phyloP scores from a whole-genome alignment of 352 stramenopile genomes.

The Phytophthora sansomeana region DNA sequence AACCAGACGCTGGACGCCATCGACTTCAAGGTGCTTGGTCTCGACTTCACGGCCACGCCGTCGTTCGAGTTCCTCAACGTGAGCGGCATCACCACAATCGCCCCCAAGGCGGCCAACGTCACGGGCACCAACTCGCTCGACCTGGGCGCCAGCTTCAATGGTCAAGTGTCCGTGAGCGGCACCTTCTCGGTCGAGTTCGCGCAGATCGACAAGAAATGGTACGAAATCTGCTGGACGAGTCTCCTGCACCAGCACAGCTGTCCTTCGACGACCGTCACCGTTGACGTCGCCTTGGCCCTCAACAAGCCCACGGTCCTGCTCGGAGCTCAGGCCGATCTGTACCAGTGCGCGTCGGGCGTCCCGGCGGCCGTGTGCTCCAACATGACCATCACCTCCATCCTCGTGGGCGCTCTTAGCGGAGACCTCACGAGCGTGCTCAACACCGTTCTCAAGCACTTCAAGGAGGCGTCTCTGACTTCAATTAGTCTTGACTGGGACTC shows the following conservation, averaged over 20 bases:
- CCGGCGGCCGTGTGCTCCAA: conserved; percentile 49
- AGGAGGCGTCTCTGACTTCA: conserved; percentile 40
- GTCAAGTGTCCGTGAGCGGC: conserved; percentile 41
- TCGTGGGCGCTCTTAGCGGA: conserved; percentile 43
- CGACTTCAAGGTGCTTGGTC: conserved; percentile 38
- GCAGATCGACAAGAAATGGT: conserved; percentile 69
- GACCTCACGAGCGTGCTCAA: conserved; percentile 45
- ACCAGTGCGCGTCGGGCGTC: conserved; percentile 40
- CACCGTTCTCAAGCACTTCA: conserved; percentile 44
- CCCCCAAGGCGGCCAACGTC: conserved; percentile 48
- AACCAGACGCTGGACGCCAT: conserved; percentile 40
- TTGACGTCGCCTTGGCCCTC: conserved; percentile 47
- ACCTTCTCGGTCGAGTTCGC: conserved; percentile 54
- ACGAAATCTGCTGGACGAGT: conserved; percentile 63
- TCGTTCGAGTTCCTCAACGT: conserved; percentile 40
- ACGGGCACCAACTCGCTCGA: conserved; percentile 44
- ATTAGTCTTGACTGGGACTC: conserved; percentile 50
- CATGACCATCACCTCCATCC: conserved; percentile 55
- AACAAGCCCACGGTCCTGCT: conserved; percentile 40
- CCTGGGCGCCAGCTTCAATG: conserved; percentile 50
- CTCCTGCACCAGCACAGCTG: conserved; percentile 51
- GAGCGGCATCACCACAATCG: conserved; percentile 43
- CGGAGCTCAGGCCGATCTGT: conserved; percentile 43
- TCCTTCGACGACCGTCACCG: conserved; percentile 36
- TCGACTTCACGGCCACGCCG: conserved; percentile 42